Percentiles rank a stretch among this genome's conserved stretches.
Evolutionary conservation across 192 early-diverging fungal genomes (phyloP).

Genomic region (Mycoemilia scoparia): DNA sequence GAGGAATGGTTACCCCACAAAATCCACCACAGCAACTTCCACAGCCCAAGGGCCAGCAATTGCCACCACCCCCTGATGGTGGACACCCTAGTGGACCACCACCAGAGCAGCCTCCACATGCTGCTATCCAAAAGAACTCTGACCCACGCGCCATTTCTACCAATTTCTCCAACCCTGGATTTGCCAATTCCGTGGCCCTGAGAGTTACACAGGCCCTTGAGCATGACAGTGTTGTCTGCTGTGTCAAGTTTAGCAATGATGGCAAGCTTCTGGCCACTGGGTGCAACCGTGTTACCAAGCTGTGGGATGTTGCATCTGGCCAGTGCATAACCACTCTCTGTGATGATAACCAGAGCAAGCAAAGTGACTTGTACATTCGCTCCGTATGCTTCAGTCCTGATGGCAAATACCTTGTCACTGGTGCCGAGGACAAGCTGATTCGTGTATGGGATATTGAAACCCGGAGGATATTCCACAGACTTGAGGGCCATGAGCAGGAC

Average conservation of each 20-base stretch:
- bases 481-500: slow-evolving; percentile 85
- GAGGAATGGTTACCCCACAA: too few species aligned
- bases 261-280: slow-evolving; percentile 85
- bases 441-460: slow-evolving; percentile 58
- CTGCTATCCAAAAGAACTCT: too few species aligned
- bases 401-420: slow-evolving; percentile 74
- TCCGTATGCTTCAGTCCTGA: slow-evolving; percentile 93
- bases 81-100: too few species aligned
- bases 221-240: slow-evolving; percentile 84
- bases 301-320: slow-evolving; percentile 72
- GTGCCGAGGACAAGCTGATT: slow-evolving; percentile 90
- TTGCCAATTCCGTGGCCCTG: too few species aligned
- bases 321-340: slow-evolving; percentile 55
- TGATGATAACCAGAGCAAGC: slow-evolving; percentile 56
- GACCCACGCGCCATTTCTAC: too few species aligned
- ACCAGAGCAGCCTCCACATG: too few species aligned
- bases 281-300: slow-evolving; percentile 74
- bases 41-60: too few species aligned
- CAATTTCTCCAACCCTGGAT: too few species aligned
- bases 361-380: slow-evolving; percentile 85
- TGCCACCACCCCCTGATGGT: too few species aligned
- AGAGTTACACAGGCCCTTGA: too few species aligned
- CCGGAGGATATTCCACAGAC: slow-evolving; percentile 40
- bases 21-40: too few species aligned
- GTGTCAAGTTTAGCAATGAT: slow-evolving; percentile 86